These are phyloP conservation scores for Agaricales sp. DNA, from an alignment of 1,284 basidiomycete genomes.

Conservation along the genomic window DNA sequence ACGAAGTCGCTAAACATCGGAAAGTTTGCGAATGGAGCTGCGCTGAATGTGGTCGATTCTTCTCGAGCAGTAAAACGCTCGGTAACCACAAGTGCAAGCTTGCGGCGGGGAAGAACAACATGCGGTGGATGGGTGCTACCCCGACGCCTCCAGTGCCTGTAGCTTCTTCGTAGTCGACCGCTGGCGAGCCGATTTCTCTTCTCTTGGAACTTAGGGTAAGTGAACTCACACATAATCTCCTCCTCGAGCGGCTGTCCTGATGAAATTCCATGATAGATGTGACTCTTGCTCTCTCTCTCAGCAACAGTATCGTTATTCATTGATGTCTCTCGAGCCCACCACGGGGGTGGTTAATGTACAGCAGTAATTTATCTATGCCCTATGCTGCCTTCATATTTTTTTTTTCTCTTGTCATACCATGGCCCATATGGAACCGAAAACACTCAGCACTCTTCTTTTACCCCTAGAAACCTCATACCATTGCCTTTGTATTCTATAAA, in stretches of 20 bases:
- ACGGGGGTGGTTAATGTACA: neutral
- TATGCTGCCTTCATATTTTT: neutral
- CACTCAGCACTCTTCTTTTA: neutral
- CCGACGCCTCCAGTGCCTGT: neutral
- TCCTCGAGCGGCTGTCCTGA: too few species aligned
- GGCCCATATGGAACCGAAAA: neutral
- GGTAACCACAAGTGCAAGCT: constrained; percentile 40
- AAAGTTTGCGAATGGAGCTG: constrained; percentile 39
- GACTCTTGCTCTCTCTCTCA: too few species aligned
- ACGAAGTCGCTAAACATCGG: constrained; percentile 40
- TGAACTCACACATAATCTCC: too few species aligned
- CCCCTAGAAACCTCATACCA: neutral
- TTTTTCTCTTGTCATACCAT: neutral
- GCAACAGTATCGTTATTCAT: too few species aligned
- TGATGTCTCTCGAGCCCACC: neutral
- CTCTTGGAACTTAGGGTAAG: too few species aligned
- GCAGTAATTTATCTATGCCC: neutral
- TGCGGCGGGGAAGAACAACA: constrained; percentile 11
- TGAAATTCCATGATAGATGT: too few species aligned
- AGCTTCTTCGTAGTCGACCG: neutral
- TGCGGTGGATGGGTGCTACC: constrained; percentile 22
- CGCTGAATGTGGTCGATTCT: constrained; percentile 35
- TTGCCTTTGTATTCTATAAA: neutral
- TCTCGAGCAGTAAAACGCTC: constrained; percentile 35
- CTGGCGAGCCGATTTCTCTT: too few species aligned